phyloP scores from a whole-genome alignment of 345 rosid genomes.

The Salix viminalis region DNA sequence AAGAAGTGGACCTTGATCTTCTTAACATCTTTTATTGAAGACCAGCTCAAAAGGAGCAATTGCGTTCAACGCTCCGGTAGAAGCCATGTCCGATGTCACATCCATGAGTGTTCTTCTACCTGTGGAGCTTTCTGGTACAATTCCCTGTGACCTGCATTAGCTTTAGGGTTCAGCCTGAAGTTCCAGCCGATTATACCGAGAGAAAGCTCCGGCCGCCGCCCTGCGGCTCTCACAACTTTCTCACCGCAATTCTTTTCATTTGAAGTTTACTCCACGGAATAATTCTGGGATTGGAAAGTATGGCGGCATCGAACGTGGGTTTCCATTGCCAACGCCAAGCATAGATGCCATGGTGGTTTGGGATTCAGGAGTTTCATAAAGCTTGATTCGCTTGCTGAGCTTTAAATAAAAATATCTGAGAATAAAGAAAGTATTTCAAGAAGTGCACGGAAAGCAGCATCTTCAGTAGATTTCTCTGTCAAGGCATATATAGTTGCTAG shows the following conservation, averaged over 20 bases:
- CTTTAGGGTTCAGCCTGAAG: conserved; percentile 32
- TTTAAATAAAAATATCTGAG: not conserved
- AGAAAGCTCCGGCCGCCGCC: conserved; percentile 42
- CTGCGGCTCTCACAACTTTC: conserved; percentile 12
- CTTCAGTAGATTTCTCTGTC: not conserved
- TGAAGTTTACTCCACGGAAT: conserved; percentile 17
- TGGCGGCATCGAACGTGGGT: conserved; percentile 8
- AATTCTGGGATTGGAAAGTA: conserved; percentile 10
- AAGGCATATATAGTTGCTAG: conserved; percentile 1
- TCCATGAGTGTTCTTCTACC: conserved; percentile 32
- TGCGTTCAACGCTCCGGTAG: conserved; percentile 23
- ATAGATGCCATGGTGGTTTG: conserved; percentile 33
- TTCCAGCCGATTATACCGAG: conserved; percentile 36
- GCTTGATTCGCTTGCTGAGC: not conserved
- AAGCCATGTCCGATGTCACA: conserved; percentile 39
- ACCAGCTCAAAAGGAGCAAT: conserved; percentile 14
- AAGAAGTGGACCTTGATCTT: conserved; percentile 38
- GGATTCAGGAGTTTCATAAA: conserved; percentile 3
- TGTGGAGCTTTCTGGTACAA: conserved; percentile 38
- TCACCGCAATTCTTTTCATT: conserved; percentile 12
- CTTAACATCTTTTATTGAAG: conserved; percentile 40
- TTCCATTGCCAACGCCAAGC: conserved; percentile 27
- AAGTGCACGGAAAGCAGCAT: conserved; percentile 45
- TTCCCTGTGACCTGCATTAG: conserved; percentile 43
- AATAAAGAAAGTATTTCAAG: not conserved